phyloP scores from a whole-genome alignment of 306 rosid species.

The Cicer arietinum region DNA sequence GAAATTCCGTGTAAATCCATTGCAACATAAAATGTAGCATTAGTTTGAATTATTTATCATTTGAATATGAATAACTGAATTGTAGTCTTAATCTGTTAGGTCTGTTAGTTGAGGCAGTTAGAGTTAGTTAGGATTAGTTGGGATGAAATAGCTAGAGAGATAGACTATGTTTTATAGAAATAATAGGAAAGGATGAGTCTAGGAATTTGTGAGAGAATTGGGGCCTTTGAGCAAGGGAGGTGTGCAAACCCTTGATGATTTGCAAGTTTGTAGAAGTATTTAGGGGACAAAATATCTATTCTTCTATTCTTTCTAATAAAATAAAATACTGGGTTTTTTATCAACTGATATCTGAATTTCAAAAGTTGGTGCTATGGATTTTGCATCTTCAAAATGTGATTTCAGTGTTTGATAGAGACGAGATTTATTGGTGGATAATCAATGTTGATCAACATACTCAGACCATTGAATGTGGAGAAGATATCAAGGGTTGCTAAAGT shows the following conservation, averaged over 20 bases:
- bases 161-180: not conserved
- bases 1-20: constrained; percentile 2
- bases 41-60: constrained; percentile 25
- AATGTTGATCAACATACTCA: constrained; percentile 10
- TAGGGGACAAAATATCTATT: constrained; percentile 12
- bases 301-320: constrained; percentile 5
- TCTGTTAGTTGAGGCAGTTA: constrained; percentile 4
- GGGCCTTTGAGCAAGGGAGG: not conserved
- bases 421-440: not conserved
- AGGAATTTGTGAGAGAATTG: constrained; percentile 1
- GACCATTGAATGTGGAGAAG: constrained; percentile 2
- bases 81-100: constrained; percentile 1
- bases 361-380: not conserved
- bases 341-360: constrained; percentile 14
- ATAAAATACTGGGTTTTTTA: not conserved
- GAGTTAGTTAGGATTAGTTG: not conserved
- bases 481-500: constrained; percentile 9
- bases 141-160: not conserved
- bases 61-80: constrained; percentile 3
- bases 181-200: constrained; percentile 11
- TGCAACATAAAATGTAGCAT: constrained; percentile 10
- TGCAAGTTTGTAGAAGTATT: constrained; percentile 6
- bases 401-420: not conserved
- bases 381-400: constrained; percentile 23
- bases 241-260: constrained; percentile 1